Base-by-base conservation (phyloP, 1,284 basidiomycete genomes). In the Phenoliferia sp. region DNA sequence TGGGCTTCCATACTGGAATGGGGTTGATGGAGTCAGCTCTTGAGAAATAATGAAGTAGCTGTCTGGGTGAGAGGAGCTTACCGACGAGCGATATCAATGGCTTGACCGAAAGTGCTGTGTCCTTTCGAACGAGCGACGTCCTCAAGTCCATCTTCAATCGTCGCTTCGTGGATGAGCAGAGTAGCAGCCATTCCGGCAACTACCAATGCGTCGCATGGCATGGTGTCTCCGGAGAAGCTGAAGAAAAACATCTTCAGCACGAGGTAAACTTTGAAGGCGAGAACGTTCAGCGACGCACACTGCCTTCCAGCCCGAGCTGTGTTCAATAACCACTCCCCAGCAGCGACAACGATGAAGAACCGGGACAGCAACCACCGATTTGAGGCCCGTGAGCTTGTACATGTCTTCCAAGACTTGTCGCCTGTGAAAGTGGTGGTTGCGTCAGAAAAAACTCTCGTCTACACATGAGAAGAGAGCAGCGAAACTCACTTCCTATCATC, bases 131-230 rank as follows among this genome's bases (percentile, higher is more conserved):
- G 77, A 0, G 94, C 94, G 79, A 90, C 80, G 19, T 84, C 83
- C 0, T 69, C 70, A 73, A 90, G 83, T 65, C 87, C 86, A 71
- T 93, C 88, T 3, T 86, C 88, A 83, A 97, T 88, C 3, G 93
- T 93, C 0, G 94, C 92, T 79, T 98, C 94, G 77, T 98, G 94
- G 56, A 98, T 94, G 39, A 98, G 82, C 7, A 98, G 78, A 0
- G 91, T 92, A 0, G 90, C 88, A 63, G 83, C 81, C 60, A 82
- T 75, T 0, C 90, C 93, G 0, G 86, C 87, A 50, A 83, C 78
- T 31, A 88, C 85, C 4, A 98, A 83, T 28, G 82, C 82, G 3
- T 87, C 80, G 26, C 87, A 86, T 0, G 94, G 94, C 78, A 85
- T 84, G 0, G 94, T 97, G 78, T 98, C 94, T 5, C 89, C 94